These are phyloP conservation scores for Camellia sinensis DNA, from an alignment of 148 eudicot genomes.

Conservation along the genomic window DNA sequence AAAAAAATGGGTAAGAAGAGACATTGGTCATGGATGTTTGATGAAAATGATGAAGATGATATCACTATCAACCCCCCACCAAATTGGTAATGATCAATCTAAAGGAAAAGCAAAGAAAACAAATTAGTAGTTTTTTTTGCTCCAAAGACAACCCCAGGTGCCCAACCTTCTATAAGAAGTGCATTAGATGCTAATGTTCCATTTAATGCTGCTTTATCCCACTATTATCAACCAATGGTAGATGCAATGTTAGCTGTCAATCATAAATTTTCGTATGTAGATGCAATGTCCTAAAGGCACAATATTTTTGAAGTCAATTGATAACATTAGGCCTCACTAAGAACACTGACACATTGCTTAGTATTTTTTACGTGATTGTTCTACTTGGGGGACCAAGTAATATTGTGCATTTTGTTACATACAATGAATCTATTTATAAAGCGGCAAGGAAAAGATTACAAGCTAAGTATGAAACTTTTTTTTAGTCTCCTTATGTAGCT, in stretches of 20 bases:
- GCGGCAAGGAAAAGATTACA: too few species aligned
- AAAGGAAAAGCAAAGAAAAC: background rate
- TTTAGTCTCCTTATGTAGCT: too few species aligned
- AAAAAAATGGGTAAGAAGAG: background rate
- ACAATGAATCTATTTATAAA: too few species aligned
- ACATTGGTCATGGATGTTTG: background rate
- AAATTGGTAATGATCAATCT: background rate
- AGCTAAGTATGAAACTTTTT: too few species aligned
- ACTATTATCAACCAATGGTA: background rate
- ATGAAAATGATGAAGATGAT: background rate
- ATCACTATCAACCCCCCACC: background rate
- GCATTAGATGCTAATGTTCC: background rate
- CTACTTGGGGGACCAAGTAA: slow-evolving; percentile 10
- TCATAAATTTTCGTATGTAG: background rate
- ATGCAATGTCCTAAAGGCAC: background rate
- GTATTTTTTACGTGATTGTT: slow-evolving; percentile 17
- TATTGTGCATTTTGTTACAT: background rate
- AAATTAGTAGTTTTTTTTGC: background rate
- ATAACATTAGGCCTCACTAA: slow-evolving; percentile 16
- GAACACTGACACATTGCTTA: too few species aligned
- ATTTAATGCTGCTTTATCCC: background rate
- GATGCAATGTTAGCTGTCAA: background rate
- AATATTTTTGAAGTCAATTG: slow-evolving; percentile 7
- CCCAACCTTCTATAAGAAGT: background rate
- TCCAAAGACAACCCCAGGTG: background rate